phyloP scores from a whole-genome alignment of 768 basidiomycete genomes.

The Boletus rufocinnamomeus region DNA sequence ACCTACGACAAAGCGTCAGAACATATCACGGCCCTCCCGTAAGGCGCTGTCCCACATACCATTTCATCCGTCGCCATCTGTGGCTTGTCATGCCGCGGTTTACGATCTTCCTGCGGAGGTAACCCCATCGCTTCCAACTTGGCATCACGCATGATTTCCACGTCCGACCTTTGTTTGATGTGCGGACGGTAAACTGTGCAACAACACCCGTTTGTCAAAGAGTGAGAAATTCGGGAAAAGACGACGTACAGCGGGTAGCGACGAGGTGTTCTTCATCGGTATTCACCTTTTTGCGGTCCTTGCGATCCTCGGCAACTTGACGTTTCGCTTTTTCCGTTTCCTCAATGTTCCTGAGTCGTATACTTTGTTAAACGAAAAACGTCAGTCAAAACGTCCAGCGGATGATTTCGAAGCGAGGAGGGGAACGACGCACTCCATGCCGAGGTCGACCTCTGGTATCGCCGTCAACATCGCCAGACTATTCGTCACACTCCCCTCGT shows the following conservation, averaged over 20 bases:
- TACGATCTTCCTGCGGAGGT: constrained; percentile 44
- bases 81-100: constrained; percentile 51
- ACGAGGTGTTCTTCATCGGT: constrained; percentile 83
- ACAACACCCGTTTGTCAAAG: neutral
- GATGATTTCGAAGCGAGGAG: neutral
- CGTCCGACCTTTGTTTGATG: constrained; percentile 80
- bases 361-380: constrained; percentile 42
- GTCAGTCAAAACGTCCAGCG: too few species aligned
- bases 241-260: constrained; percentile 77
- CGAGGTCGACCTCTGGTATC: constrained; percentile 97
- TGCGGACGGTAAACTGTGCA: constrained; percentile 80
- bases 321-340: constrained; percentile 97
- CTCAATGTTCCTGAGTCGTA: constrained; percentile 92
- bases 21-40: neutral
- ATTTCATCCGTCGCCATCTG: constrained; percentile 92
- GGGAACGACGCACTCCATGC: constrained; percentile 82
- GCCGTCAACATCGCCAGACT: constrained; percentile 95
- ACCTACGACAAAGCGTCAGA: constrained; percentile 49
- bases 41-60: constrained; percentile 44
- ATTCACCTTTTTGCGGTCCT: constrained; percentile 53
- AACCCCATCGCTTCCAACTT: constrained; percentile 85
- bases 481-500: constrained; percentile 93
- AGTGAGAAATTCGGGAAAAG: too few species aligned
- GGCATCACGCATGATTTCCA: constrained; percentile 84
- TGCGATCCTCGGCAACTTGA: constrained; percentile 71